phyloP scores from a whole-genome alignment of 208 protist genomes.

The Crithidia fasciculata region DNA sequence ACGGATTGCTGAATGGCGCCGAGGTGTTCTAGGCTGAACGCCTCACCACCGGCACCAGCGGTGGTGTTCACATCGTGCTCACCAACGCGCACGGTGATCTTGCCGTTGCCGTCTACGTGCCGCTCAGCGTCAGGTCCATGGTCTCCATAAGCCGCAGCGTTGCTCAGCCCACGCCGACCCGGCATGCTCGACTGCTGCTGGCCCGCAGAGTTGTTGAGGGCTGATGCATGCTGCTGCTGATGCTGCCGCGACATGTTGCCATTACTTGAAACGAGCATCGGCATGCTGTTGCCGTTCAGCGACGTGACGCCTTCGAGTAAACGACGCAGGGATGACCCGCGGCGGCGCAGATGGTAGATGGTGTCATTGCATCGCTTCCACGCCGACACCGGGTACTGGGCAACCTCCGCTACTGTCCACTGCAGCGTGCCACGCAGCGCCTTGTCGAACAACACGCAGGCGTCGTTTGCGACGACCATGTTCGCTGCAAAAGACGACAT shows the following conservation, averaged over 20 bases:
- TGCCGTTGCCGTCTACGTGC: no score
- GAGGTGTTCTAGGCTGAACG: constrained; percentile 35
- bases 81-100: constrained; percentile 4
- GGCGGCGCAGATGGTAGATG: constrained; percentile 78
- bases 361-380: constrained; percentile 91
- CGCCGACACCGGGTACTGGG: constrained; percentile 67
- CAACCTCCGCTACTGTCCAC: constrained; percentile 46
- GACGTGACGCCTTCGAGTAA: constrained; percentile 51
- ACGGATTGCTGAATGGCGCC: constrained; percentile 75
- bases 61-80: neutral
- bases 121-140: no score
- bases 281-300: constrained; percentile 17
- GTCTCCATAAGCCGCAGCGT: neutral
- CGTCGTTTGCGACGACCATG: constrained; percentile 84
- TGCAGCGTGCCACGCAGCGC: constrained; percentile 39
- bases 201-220: neutral
- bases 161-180: constrained; percentile 4
- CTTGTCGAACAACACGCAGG: constrained; percentile 82
- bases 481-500: constrained; percentile 73
- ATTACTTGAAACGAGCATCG: constrained; percentile 18
- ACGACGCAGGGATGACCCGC: constrained; percentile 64
- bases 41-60: neutral
- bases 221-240: neutral
- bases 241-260: constrained; percentile 10
- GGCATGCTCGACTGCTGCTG: neutral